A percentile compares a stretch with the other conserved stretches of the same genome.
These are phyloP conservation scores for Dentipellis sp. DNA, from an alignment of 768 basidiomycete genomes.

Conservation along the genomic window DNA sequence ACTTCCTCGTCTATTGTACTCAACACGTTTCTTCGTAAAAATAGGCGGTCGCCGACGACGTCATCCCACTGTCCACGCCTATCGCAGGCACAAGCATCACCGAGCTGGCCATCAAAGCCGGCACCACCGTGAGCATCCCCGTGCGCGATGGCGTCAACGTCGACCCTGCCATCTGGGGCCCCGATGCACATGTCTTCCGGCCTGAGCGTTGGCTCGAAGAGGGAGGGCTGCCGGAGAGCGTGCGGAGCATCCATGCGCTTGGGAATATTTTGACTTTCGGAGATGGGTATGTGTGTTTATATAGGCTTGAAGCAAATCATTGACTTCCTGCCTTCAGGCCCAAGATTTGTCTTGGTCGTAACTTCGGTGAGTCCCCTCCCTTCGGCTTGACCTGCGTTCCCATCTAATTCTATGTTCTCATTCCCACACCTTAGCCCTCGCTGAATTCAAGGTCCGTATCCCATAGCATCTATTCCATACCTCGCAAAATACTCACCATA, in stretches of 20 bases:
- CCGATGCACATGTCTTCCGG: constrained; percentile 5
- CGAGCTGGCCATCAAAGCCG: constrained; percentile 5
- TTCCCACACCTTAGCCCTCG: background rate
- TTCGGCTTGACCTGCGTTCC: background rate
- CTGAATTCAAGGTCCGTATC: constrained; percentile 6
- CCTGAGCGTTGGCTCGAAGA: constrained; percentile 15
- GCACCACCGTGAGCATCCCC: constrained; percentile 7
- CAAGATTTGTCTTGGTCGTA: constrained; percentile 10
- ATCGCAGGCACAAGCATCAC: background rate
- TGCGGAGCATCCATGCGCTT: background rate
- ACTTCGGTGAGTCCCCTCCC: background rate
- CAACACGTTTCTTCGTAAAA: background rate
- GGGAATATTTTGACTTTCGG: constrained; percentile 11
- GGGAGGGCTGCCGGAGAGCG: background rate
- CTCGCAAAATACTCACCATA: no score
- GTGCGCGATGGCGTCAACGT: constrained; percentile 13
- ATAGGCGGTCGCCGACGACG: constrained; percentile 11
- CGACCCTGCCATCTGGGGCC: constrained; percentile 10
- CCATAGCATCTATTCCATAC: no score
- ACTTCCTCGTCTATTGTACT: background rate
- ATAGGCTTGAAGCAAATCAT: no score
- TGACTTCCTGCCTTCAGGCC: background rate
- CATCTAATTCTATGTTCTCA: background rate
- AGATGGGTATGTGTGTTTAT: constrained; percentile 3
- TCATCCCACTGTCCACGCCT: constrained; percentile 11